These are phyloP conservation scores for Russula emetica DNA, from an alignment of 768 basidiomycete genomes.

Conservation along the genomic window DNA sequence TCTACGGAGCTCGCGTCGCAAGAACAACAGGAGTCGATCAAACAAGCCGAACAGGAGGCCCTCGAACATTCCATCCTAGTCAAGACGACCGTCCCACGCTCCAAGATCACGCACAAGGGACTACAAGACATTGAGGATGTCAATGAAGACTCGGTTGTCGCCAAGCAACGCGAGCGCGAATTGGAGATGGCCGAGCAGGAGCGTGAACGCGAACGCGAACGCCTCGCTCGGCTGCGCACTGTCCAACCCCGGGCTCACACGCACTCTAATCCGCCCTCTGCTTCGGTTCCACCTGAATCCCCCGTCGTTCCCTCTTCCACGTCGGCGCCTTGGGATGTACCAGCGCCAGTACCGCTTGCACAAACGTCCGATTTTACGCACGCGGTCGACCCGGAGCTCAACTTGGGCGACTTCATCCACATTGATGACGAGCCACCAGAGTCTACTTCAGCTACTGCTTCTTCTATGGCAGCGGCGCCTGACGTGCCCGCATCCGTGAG, in stretches of 20 bases:
- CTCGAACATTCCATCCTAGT: conserved; percentile 81
- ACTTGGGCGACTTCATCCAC: conserved; percentile 28
- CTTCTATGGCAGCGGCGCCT: background rate
- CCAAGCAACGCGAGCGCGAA: conserved; percentile 41
- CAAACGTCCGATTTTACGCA: conserved; percentile 42
- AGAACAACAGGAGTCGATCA: conserved; percentile 78
- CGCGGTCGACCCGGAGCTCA: conserved; percentile 22
- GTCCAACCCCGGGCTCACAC: conserved; percentile 35
- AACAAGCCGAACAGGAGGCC: conserved; percentile 74
- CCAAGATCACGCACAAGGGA: conserved; percentile 92
- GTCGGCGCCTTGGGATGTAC: conserved; percentile 51
- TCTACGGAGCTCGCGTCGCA: conserved; percentile 87
- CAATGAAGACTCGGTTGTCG: conserved; percentile 40
- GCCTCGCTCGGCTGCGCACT: conserved; percentile 51
- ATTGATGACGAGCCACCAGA: conserved; percentile 29
- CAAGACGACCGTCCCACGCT: conserved; percentile 57
- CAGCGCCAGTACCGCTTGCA: conserved; percentile 48
- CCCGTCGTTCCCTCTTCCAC: conserved; percentile 43
- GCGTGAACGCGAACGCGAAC: conserved; percentile 69
- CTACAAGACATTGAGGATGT: conserved; percentile 84
- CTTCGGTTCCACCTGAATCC: conserved; percentile 69
- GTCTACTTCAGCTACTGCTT: conserved; percentile 10
- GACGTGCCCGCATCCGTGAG: conserved; percentile 10
- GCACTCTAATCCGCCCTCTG: conserved; percentile 32
- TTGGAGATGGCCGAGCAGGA: conserved; percentile 49